phyloP scores from a whole-genome alignment of 2,329 filamentous ascomycete species.

The Monosporascus sp. region DNA sequence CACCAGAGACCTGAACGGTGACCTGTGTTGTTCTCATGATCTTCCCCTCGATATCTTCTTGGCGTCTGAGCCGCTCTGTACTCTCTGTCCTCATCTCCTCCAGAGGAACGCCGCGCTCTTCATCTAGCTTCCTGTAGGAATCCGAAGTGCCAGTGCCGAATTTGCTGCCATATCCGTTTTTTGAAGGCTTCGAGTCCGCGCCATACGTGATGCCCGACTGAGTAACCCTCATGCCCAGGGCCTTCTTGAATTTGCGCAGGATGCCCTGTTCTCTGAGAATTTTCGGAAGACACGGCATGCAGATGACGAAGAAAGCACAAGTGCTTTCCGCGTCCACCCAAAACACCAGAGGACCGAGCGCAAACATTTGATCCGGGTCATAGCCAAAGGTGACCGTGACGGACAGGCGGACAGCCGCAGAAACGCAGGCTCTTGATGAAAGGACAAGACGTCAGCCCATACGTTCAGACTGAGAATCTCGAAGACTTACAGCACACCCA shows the following conservation, averaged over 20 bases:
- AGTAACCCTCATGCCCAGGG: not conserved
- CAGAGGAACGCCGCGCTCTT: too few relatives aligned
- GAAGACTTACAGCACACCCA: conserved; percentile 22
- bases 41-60: too few relatives aligned
- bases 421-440: conserved; percentile 31
- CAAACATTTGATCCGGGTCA: conserved; percentile 29
- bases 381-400: conserved; percentile 27
- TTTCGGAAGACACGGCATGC: conserved; percentile 34
- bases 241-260: conserved; percentile 14
- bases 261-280: conserved; percentile 24
- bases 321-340: conserved; percentile 41
- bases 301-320: conserved; percentile 38
- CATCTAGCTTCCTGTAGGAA: too few relatives aligned
- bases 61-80: too few relatives aligned
- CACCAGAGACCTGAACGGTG: too few relatives aligned
- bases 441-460: not conserved
- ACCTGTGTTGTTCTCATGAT: too few relatives aligned
- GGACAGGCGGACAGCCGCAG: conserved; percentile 33
- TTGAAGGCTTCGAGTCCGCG: too few relatives aligned
- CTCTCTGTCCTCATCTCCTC: too few relatives aligned
- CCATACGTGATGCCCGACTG: too few relatives aligned
- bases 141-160: too few relatives aligned
- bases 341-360: conserved; percentile 34
- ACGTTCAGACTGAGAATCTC: not conserved
- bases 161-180: too few relatives aligned